Evolutionary conservation across 257 asterid species (phyloP).

Genomic region (Nicotiana sylvestris): DNA sequence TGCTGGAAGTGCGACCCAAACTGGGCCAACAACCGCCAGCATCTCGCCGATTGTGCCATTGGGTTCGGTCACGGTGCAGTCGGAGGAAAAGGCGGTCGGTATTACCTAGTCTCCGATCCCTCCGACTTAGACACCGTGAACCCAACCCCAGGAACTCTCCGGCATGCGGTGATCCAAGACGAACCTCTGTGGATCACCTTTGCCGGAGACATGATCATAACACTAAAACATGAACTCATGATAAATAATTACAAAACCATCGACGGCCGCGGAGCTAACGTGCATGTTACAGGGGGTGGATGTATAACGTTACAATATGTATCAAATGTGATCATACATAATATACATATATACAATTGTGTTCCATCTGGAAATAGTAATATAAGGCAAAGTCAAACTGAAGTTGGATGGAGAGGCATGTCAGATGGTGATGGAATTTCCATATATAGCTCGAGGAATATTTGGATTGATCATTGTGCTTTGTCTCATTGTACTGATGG

Average conservation of each 20-base stretch:
- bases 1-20: conserved; percentile 29
- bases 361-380: conserved; percentile 17
- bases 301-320: conserved; percentile 23
- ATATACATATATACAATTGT: conserved; percentile 23
- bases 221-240: conserved; percentile 22
- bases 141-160: conserved; percentile 30
- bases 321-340: conserved; percentile 23
- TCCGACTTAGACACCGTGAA: conserved; percentile 22
- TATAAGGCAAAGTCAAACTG: conserved; percentile 14
- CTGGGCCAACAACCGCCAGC: conserved; percentile 25
- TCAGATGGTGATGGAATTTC: conserved; percentile 31
- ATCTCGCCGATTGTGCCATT: conserved; percentile 26
- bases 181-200: conserved; percentile 28
- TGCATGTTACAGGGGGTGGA: conserved; percentile 22
- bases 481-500: conserved; percentile 25
- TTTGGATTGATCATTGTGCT: conserved; percentile 27
- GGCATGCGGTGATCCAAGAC: conserved; percentile 30
- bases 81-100: conserved; percentile 29
- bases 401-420: conserved; percentile 13
- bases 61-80: conserved; percentile 23
- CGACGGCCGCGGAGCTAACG: conserved; percentile 25
- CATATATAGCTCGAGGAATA: conserved; percentile 6
- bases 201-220: conserved; percentile 19
- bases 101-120: conserved; percentile 20
- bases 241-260: conserved; percentile 17